Evolutionary conservation across 2,329 filamentous ascomycete species (phyloP).

Genomic region (Venturia carpophila): DNA sequence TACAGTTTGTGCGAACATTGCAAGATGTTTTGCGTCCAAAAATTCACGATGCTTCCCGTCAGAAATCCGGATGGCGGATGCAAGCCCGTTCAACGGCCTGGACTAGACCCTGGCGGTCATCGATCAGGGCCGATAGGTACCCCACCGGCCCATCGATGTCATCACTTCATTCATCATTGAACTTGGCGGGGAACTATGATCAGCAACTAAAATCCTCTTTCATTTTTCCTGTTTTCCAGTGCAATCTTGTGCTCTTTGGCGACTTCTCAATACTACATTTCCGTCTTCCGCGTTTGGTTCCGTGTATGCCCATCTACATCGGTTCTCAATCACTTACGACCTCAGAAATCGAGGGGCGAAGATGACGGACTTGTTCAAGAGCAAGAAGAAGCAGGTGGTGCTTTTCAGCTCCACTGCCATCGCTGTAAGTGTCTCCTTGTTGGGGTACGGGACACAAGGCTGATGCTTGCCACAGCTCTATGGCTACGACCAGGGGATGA

Average conservation of each 20-base stretch:
- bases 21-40: not conserved
- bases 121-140: not conserved
- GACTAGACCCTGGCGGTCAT: conserved; percentile 1
- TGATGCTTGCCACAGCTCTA: conserved; percentile 4
- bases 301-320: not conserved
- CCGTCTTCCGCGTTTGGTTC: not conserved
- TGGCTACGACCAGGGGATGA: conserved; percentile 37
- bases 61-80: not conserved
- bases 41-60: not conserved
- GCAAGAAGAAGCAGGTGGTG: conserved; percentile 43
- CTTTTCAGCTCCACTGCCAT: conserved; percentile 48
- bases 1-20: not conserved
- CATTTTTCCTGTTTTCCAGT: not conserved
- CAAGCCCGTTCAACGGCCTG: not conserved
- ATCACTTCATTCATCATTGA: conserved; percentile 3
- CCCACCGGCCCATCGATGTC: not conserved
- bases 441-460: conserved; percentile 24
- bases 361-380: conserved; percentile 15
- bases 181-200: conserved; percentile 1
- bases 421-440: conserved; percentile 43
- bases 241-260: not conserved
- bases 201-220: not conserved
- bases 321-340: not conserved
- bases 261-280: not conserved
- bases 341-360: not conserved